Conservation (phyloP, 805 yeast genomes). For the Nakazawaea ernobii region DNA sequence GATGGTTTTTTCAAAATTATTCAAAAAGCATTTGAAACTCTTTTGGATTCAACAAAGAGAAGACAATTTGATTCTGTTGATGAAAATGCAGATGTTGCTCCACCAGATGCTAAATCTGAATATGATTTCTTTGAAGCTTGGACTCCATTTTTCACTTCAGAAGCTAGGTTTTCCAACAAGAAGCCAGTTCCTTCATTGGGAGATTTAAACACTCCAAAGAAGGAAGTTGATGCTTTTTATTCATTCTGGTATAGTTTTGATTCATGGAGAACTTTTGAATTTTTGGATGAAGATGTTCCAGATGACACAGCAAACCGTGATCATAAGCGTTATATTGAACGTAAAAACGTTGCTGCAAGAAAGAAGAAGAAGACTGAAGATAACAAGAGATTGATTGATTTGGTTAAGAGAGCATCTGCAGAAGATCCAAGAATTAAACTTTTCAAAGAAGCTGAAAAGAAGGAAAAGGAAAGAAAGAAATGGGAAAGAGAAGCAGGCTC, state of each 20-base stretch:
- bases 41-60: conserved; percentile 82
- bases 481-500: conserved; percentile 99
- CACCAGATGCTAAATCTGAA: conserved; percentile 60
- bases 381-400: conserved; percentile 78
- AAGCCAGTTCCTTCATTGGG: conserved; percentile 88
- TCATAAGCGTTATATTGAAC: conserved; percentile 97
- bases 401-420: conserved; percentile 80
- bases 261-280: conserved; percentile 98
- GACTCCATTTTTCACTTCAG: conserved; percentile 87
- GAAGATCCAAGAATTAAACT: conserved; percentile 94
- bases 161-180: conserved; percentile 87
- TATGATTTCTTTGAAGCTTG: conserved; percentile 89
- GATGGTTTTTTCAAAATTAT: conserved; percentile 97
- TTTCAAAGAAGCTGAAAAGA: conserved; percentile 91
- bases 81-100: conserved; percentile 74
- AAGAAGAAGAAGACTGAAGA: conserved; percentile 97
- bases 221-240: conserved; percentile 83
- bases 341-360: conserved; percentile 94
- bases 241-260: conserved; percentile 90
- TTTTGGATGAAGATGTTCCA: conserved; percentile 97
- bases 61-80: conserved; percentile 96
- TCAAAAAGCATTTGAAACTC: conserved; percentile 91
- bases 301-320: conserved; percentile 99
- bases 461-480: conserved; percentile 88
- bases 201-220: conserved; percentile 56